A percentile compares a stretch with the other conserved stretches of the same genome.
Conservation (phyloP, 139 green algal species). For the Desmodesmus armatus region DNA sequence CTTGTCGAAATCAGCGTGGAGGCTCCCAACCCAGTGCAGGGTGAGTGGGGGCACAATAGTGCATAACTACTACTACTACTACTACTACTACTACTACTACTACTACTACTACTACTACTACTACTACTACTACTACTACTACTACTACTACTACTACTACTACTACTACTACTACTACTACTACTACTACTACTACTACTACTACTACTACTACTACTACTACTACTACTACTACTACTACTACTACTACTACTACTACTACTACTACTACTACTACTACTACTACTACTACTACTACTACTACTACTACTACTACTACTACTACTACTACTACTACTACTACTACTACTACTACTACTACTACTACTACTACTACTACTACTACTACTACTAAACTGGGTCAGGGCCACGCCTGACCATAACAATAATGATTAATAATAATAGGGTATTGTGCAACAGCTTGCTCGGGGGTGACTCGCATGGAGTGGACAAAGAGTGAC, state of each 20-base stretch:
- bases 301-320: slow-evolving; percentile 3
- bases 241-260: slow-evolving; percentile 3
- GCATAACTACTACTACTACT: not conserved
- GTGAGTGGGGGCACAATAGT: no score
- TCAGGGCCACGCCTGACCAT: no score
- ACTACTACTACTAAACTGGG: slow-evolving; percentile 4
- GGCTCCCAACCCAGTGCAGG: slow-evolving; percentile 15
- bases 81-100: slow-evolving; percentile 3
- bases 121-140: slow-evolving; percentile 3
- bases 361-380: slow-evolving; percentile 3
- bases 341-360: slow-evolving; percentile 4
- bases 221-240: slow-evolving; percentile 4
- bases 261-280: slow-evolving; percentile 3
- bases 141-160: slow-evolving; percentile 3
- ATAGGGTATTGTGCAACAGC: no score
- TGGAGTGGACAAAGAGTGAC: no score
- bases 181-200: slow-evolving; percentile 3
- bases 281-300: slow-evolving; percentile 4
- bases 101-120: slow-evolving; percentile 4
- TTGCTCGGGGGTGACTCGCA: no score
- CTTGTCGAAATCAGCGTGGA: no score
- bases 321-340: slow-evolving; percentile 3
- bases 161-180: slow-evolving; percentile 4
- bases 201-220: slow-evolving; percentile 3
- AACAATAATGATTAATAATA: no score